These are phyloP conservation scores for Dendrobium catenatum DNA, from an alignment of 106 monocot species.

Conservation along the genomic window DNA sequence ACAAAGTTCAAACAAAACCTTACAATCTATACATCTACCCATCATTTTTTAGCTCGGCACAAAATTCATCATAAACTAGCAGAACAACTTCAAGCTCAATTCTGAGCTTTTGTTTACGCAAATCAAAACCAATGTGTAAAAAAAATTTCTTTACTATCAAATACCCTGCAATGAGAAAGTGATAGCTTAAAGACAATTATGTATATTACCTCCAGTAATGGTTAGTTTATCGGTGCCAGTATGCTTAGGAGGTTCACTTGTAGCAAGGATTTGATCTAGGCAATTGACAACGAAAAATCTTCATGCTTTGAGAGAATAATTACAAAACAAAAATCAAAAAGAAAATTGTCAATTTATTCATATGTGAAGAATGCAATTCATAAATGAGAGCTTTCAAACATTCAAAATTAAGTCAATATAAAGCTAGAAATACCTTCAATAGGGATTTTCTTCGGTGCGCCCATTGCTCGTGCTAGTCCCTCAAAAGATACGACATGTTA, in stretches of 20 bases:
- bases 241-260: constrained; percentile 42
- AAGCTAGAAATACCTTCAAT: constrained; percentile 51
- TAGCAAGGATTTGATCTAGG: constrained; percentile 72
- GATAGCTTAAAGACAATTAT: not conserved
- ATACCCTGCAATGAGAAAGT: not conserved
- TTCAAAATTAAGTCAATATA: not conserved
- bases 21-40: no score
- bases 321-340: constrained; percentile 1
- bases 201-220: constrained; percentile 52
- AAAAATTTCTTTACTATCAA: not conserved
- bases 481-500: constrained; percentile 71
- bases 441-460: constrained; percentile 21
- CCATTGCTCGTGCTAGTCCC: constrained; percentile 93
- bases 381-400: not conserved
- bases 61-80: no score
- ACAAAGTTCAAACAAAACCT: no score
- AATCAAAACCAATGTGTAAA: no score
- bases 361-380: not conserved
- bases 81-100: no score
- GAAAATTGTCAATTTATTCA: not conserved
- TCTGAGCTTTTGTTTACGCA: no score
- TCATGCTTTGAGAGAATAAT: constrained; percentile 52
- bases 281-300: constrained; percentile 83
- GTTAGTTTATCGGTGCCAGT: constrained; percentile 46
- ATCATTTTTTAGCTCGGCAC: no score